These are phyloP conservation scores for Rhazya stricta DNA, from an alignment of 257 asterid genomes.

Conservation along the genomic window DNA sequence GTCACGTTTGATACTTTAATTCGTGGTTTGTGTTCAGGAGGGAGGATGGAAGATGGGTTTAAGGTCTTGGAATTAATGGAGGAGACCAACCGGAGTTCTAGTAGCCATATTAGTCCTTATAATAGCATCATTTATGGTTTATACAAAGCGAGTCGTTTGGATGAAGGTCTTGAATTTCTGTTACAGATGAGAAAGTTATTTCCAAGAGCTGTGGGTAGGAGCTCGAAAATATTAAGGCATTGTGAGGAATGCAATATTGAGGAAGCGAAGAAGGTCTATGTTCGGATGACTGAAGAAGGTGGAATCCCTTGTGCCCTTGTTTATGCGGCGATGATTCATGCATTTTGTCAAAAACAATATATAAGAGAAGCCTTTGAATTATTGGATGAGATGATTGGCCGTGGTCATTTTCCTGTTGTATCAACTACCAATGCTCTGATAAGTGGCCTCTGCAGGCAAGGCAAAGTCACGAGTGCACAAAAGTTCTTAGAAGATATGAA, in stretches of 20 bases:
- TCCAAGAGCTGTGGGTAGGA: conserved; percentile 58
- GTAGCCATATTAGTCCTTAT: conserved; percentile 47
- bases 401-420: conserved; percentile 43
- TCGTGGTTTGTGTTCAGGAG: conserved; percentile 55
- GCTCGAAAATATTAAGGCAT: conserved; percentile 33
- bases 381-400: conserved; percentile 48
- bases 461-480: conserved; percentile 41
- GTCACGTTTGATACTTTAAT: conserved; percentile 55
- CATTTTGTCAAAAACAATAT: conserved; percentile 37
- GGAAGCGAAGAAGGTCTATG: conserved; percentile 45
- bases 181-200: conserved; percentile 41
- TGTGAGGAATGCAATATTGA: conserved; percentile 35
- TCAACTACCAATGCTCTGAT: conserved; percentile 51
- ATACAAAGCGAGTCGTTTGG: conserved; percentile 41
- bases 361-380: conserved; percentile 61
- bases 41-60: conserved; percentile 53
- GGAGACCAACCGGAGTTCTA: conserved; percentile 31
- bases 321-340: conserved; percentile 46
- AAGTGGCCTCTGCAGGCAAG: conserved; percentile 51
- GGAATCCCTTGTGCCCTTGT: conserved; percentile 56
- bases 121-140: conserved; percentile 73
- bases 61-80: conserved; percentile 61
- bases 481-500: conserved; percentile 65
- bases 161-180: conserved; percentile 56
- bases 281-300: conserved; percentile 49